Base-by-base conservation (phyloP, 306 rosid genomes). In the Rosa rugosa region DNA sequence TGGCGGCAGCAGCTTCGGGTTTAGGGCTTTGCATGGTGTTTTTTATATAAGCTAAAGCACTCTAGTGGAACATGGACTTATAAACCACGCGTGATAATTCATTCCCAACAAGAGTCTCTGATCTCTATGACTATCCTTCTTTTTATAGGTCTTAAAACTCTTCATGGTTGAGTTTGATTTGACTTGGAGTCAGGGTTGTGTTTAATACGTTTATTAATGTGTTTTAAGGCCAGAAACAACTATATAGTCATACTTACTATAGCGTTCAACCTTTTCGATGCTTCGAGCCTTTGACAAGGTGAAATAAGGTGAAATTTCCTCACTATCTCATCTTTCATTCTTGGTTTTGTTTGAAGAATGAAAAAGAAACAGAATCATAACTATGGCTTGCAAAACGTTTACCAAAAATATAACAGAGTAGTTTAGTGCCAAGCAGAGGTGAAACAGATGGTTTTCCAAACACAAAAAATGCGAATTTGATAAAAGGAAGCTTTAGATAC, bases 401-500 rank as follows among this genome's bases (percentile, higher is more conserved):
- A n/a, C n/a, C n/a, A n/a, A n/a, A n/a, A n/a, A n/a, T n/a, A n/a
- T n/a, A n/a, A n/a, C n/a, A n/a, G n/a, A n/a, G n/a, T n/a, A n/a
- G n/a, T n/a, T n/a, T n/a, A n/a, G n/a, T n/a, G n/a, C n/a, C 5
- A 68, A 57, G 17, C 41, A 59, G 47, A 34, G 27, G 14, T 20
- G 67, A 36, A 71, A 74, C 78, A 69, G 71, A 73, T 38, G 65
- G 76, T 47, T 69, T 64, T 77, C 44, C 83, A 78, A 80, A 80
- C 88, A 51, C 78, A 75, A 74, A 84, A 84, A 79, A 38, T 57
- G 77, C 66, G 67, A 77, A 79, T 78, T 81, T 73, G 78, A 84
- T 81, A 50, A 67, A 22, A 36, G 49, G 83, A 81, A 80, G 75
- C 84, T 10, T 84, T 85, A 74, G 85, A 90, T 90, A 89, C 96